Evolutionary conservation across 2,329 filamentous ascomycete species (phyloP).

Genomic region (Colletotrichum lentis): DNA sequence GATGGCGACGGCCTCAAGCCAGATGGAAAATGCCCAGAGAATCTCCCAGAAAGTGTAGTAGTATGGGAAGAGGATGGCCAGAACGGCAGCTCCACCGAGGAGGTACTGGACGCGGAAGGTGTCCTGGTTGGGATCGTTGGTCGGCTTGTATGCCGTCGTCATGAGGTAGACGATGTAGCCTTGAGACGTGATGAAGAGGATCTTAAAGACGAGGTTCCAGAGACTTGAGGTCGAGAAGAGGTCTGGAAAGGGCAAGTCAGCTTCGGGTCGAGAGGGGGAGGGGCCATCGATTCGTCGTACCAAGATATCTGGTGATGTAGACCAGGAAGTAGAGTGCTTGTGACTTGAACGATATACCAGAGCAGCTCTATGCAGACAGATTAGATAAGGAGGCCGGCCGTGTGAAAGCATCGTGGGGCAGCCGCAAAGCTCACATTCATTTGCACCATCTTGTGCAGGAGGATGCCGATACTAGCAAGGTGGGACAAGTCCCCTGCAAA

Average conservation of each 20-base stretch:
- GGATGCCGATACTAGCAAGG: slow-evolving; percentile 89
- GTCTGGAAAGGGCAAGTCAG: slow-evolving; percentile 61
- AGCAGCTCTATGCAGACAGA: slow-evolving; percentile 76
- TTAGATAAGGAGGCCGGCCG: slow-evolving; percentile 27
- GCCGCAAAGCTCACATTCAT: slow-evolving; percentile 73
- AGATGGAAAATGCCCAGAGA: slow-evolving; percentile 97
- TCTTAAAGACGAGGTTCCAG: slow-evolving; percentile 96
- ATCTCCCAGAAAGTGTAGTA: slow-evolving; percentile 85
- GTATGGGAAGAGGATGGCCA: slow-evolving; percentile 86
- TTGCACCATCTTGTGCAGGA: slow-evolving; percentile 95
- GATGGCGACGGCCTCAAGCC: slow-evolving; percentile 96
- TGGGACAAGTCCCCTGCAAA: slow-evolving; percentile 89
- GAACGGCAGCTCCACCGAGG: slow-evolving; percentile 77
- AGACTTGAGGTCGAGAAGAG: slow-evolving; percentile 83
- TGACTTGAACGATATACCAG: slow-evolving; percentile 98
- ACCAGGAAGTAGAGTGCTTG: slow-evolving; percentile 94
- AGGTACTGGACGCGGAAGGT: slow-evolving; percentile 98
- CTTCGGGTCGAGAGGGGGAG: not conserved
- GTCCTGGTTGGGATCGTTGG: slow-evolving; percentile 94
- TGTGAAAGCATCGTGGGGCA: slow-evolving; percentile 11
- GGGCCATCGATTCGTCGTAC: slow-evolving; percentile 53
- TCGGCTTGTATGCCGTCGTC: slow-evolving; percentile 96
- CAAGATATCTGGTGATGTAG: slow-evolving; percentile 91
- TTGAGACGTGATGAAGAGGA: slow-evolving; percentile 90
- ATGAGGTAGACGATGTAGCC: slow-evolving; percentile 97